Conservation (phyloP, 352 stramenopile species). For the Globisporangium camurandrum region DNA sequence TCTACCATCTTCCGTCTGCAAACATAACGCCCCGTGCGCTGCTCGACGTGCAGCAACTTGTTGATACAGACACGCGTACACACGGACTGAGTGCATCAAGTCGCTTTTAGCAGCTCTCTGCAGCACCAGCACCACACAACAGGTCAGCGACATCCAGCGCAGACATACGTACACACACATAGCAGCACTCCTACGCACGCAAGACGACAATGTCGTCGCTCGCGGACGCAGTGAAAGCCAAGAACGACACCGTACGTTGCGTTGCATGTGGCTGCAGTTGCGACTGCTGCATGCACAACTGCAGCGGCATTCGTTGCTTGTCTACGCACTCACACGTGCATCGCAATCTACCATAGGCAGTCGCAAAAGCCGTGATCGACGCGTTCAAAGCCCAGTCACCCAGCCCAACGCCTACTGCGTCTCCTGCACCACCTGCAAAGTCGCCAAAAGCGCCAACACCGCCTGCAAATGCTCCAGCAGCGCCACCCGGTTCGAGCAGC, state of each 20-base stretch:
- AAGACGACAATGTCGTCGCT: background rate
- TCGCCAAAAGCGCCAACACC: background rate
- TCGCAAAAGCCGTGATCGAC: slow-evolving; percentile 3
- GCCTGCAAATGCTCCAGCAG: background rate
- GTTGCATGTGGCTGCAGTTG: too few species aligned
- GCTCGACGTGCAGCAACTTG: too few species aligned
- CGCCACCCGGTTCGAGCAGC: background rate
- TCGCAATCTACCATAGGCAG: background rate
- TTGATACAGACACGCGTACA: too few species aligned
- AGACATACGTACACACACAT: background rate
- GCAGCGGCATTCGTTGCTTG: background rate
- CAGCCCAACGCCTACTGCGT: background rate
- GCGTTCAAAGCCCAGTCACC: background rate
- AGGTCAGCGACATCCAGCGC: too few species aligned
- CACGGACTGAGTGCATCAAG: too few species aligned
- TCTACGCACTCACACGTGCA: background rate
- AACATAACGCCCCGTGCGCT: too few species aligned
- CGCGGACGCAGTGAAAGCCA: slow-evolving; percentile 3
- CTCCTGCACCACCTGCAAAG: background rate
- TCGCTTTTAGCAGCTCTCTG: too few species aligned
- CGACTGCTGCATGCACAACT: background rate
- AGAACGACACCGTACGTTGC: slow-evolving; percentile 8
- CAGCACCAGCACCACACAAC: too few species aligned
- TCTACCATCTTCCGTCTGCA: too few species aligned
- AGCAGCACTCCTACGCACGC: background rate